Percentiles rank a stretch among this genome's conserved stretches.
Conservation (phyloP, 192 early-diverging fungal genomes). For the Coemansia erecta region DNA sequence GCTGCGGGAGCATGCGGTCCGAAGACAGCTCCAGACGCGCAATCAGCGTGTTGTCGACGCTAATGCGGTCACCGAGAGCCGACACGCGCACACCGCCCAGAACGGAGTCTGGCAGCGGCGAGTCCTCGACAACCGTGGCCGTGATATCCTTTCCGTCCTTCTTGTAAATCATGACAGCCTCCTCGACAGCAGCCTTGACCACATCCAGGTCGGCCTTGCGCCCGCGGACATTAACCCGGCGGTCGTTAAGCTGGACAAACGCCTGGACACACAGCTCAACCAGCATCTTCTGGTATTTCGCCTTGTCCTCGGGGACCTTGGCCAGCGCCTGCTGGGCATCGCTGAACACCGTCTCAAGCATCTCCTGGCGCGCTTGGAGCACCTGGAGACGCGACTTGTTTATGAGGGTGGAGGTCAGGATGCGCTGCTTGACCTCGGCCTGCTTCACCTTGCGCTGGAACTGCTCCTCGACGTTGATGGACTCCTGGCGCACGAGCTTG, state of each 20-base stretch:
- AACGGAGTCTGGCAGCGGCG: conserved; percentile 71
- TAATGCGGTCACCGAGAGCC: conserved; percentile 74
- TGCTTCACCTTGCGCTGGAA: conserved; percentile 98
- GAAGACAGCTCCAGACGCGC: conserved; percentile 80
- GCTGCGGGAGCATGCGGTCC: conserved; percentile 90
- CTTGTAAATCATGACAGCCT: conserved; percentile 56
- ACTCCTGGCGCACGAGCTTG: conserved; percentile 97
- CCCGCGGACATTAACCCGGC: conserved; percentile 64
- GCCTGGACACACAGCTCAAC: conserved; percentile 68
- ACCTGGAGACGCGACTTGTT: conserved; percentile 94
- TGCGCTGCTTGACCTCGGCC: conserved; percentile 92
- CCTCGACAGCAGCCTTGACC: conserved; percentile 59
- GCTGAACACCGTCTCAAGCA: conserved; percentile 78
- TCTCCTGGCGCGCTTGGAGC: conserved; percentile 82
- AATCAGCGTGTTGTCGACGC: conserved; percentile 87
- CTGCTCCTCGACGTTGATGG: conserved; percentile 91
- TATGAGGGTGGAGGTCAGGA: conserved; percentile 90
- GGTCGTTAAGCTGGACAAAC: conserved; percentile 85
- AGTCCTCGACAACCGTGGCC: conserved; percentile 50
- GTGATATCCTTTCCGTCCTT: conserved; percentile 45
- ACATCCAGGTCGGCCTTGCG: conserved; percentile 68
- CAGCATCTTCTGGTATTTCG: conserved; percentile 67
- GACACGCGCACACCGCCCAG: conserved; percentile 88
- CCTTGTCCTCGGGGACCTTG: conserved; percentile 59
- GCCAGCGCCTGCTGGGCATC: conserved; percentile 66